Evolutionary conservation across 2,329 filamentous ascomycete species (phyloP).

Genomic region (Fusarium oxysporum): DNA sequence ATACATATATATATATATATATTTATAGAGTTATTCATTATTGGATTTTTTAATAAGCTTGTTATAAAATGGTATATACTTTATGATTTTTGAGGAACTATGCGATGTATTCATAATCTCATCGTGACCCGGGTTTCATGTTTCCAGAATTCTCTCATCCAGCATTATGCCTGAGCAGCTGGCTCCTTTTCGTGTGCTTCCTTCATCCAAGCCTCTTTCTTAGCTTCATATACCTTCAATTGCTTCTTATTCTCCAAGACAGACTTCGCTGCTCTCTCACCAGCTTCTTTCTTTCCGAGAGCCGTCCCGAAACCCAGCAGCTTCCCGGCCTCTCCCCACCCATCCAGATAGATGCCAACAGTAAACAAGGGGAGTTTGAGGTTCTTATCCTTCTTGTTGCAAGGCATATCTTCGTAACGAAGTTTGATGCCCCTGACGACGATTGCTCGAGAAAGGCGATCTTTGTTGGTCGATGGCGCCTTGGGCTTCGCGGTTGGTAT

Average conservation of each 20-base stretch:
- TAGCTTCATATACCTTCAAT: slow-evolving; percentile 61
- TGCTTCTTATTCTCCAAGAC: slow-evolving; percentile 76
- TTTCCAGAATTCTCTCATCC: background rate
- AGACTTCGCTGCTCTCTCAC: slow-evolving; percentile 71
- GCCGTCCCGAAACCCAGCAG: slow-evolving; percentile 73
- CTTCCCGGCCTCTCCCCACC: slow-evolving; percentile 74
- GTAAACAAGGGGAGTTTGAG: slow-evolving; percentile 68
- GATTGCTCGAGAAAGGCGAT: slow-evolving; percentile 54
- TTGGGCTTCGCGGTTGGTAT: background rate
- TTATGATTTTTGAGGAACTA: background rate
- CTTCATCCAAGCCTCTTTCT: slow-evolving; percentile 59
- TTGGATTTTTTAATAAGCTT: background rate
- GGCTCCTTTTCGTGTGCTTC: slow-evolving; percentile 38
- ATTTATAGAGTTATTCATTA: background rate
- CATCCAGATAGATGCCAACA: slow-evolving; percentile 73
- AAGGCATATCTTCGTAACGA: slow-evolving; percentile 68
- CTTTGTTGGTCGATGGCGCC: slow-evolving; percentile 40
- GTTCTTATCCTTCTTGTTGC: slow-evolving; percentile 64
- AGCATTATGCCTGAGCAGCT: background rate
- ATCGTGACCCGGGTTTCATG: background rate
- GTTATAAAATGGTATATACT: background rate
- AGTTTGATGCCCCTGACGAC: slow-evolving; percentile 68
- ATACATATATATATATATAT: too few species aligned
- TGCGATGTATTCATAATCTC: background rate
- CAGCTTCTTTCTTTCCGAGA: slow-evolving; percentile 76